phyloP scores from a whole-genome alignment of 331 rosid genomes.

The Quercus tomentella region DNA sequence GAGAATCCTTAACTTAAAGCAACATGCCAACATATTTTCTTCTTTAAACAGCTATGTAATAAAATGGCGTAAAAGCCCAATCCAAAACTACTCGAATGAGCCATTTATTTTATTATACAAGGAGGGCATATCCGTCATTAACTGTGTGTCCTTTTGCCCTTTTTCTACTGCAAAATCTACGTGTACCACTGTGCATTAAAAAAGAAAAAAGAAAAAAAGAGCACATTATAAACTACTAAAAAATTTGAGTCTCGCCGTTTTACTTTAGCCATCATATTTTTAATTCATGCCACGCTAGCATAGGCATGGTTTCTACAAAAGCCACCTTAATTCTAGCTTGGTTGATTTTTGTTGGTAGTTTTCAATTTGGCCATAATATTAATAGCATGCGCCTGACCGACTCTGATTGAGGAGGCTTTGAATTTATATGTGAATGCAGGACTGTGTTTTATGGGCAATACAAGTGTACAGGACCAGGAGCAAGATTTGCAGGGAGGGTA shows the following conservation, averaged over 20 bases:
- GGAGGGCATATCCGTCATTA: conserved; percentile 4
- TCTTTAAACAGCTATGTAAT: background rate
- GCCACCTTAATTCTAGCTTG: conserved; percentile 21
- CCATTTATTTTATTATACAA: background rate
- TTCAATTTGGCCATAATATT: background rate
- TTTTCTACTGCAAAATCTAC: conserved; percentile 23
- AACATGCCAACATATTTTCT: background rate
- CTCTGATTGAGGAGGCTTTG: background rate
- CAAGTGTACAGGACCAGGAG: conserved; percentile 88
- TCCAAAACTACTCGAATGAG: background rate
- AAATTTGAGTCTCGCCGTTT: too few species aligned
- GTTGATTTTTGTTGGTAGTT: background rate
- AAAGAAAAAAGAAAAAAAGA: background rate
- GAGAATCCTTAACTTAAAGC: background rate
- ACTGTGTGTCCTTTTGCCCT: background rate
- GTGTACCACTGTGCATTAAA: conserved; percentile 17
- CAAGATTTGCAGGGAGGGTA: conserved; percentile 85
- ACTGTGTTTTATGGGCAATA: conserved; percentile 97
- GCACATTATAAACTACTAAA: background rate
- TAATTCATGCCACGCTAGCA: conserved; percentile 8
- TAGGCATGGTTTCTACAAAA: conserved; percentile 13
- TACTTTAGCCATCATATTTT: background rate
- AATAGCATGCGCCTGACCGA: conserved; percentile 19
- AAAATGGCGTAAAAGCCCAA: conserved; percentile 2
- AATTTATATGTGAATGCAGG: conserved; percentile 45